Conservation (phyloP, 2,329 filamentous ascomycete genomes). For the Xylariaceae sp. region DNA sequence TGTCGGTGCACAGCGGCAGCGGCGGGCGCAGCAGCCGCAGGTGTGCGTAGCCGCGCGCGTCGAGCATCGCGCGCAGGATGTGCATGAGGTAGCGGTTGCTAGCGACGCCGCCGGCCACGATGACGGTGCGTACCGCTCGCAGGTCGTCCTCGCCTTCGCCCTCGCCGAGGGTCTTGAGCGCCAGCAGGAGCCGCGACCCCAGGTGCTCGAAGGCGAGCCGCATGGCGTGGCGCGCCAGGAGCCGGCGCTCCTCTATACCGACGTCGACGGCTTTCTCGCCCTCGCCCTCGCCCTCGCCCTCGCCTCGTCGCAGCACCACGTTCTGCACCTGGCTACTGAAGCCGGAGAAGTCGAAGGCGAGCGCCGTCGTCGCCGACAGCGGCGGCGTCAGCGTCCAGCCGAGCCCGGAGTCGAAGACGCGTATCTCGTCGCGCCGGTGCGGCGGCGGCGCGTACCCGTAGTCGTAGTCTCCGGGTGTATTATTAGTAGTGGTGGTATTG, state of each 20-base stretch:
- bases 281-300: too few relatives aligned
- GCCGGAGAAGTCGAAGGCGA: slow-evolving; percentile 76
- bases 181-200: slow-evolving; percentile 71
- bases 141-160: slow-evolving; percentile 11
- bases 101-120: slow-evolving; percentile 89
- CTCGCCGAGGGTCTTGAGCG: slow-evolving; percentile 51
- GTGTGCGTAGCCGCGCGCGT: slow-evolving; percentile 65
- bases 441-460: slow-evolving; percentile 61
- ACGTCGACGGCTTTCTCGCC: slow-evolving; percentile 43
- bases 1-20: slow-evolving; percentile 80
- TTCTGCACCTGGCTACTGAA: slow-evolving; percentile 67
- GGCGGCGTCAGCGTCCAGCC: slow-evolving; percentile 72
- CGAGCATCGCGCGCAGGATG: slow-evolving; percentile 61
- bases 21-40: slow-evolving; percentile 76
- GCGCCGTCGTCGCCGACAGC: slow-evolving; percentile 56
- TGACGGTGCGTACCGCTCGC: slow-evolving; percentile 59
- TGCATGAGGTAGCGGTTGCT: slow-evolving; percentile 78
- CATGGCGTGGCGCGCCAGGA: slow-evolving; percentile 75
- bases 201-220: slow-evolving; percentile 86
- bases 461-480: slow-evolving; percentile 40
- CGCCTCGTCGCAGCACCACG: slow-evolving; percentile 45
- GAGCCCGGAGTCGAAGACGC: slow-evolving; percentile 42
- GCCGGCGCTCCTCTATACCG: slow-evolving; percentile 61
- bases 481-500: background rate
- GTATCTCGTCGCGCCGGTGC: slow-evolving; percentile 61